Conservation (phyloP, 305 asterid species). For the Solanum hybrid region DNA sequence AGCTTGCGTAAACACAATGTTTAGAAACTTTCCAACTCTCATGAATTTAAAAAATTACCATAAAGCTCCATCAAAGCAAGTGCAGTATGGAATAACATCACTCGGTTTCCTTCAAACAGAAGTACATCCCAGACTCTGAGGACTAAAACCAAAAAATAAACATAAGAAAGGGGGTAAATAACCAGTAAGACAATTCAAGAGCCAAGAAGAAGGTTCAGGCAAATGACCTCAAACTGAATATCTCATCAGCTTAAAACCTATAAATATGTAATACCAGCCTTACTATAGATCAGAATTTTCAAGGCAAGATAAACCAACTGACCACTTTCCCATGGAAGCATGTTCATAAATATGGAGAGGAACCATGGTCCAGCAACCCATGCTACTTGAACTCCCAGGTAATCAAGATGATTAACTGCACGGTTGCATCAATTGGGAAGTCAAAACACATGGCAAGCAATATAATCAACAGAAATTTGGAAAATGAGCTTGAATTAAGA, state of each 20-base stretch:
- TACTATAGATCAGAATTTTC: background rate
- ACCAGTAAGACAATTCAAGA: background rate
- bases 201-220: slow-evolving; percentile 5
- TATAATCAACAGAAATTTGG: background rate
- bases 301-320: slow-evolving; percentile 9
- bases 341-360: slow-evolving; percentile 91
- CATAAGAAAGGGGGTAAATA: slow-evolving; percentile 7
- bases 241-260: background rate
- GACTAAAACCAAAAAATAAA: slow-evolving; percentile 43
- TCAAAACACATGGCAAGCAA: background rate
- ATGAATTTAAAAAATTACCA: slow-evolving; percentile 46
- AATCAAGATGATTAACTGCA: slow-evolving; percentile 93
- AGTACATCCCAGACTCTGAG: slow-evolving; percentile 99
- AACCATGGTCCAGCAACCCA: slow-evolving; percentile 99
- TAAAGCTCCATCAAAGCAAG: slow-evolving; percentile 84
- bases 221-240: background rate
- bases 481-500: background rate
- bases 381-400: slow-evolving; percentile 94
- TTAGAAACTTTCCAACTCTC: background rate
- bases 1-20: background rate
- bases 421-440: slow-evolving; percentile 11
- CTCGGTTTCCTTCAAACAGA: slow-evolving; percentile 93
- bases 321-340: slow-evolving; percentile 99
- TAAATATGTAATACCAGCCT: background rate
- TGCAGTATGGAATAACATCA: slow-evolving; percentile 93